Conservation (phyloP, 2,329 filamentous ascomycete genomes). For the Ceratocystis variospora region DNA sequence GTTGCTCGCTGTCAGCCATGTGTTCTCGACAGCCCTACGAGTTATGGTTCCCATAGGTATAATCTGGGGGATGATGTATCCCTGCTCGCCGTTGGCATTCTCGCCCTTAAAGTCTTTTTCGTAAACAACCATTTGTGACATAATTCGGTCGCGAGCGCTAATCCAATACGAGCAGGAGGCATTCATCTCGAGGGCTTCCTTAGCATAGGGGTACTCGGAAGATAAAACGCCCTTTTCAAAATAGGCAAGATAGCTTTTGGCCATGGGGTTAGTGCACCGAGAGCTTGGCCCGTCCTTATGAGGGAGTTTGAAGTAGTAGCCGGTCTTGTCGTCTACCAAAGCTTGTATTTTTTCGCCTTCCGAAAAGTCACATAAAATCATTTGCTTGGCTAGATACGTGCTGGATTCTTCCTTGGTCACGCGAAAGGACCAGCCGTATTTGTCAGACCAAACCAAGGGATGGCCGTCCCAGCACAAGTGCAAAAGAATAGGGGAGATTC, state of each 20-base stretch:
- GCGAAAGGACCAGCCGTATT: constrained; percentile 83
- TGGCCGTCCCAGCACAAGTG: constrained; percentile 78
- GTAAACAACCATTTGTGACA: constrained; percentile 89
- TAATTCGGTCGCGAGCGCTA: constrained; percentile 83
- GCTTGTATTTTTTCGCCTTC: constrained; percentile 43
- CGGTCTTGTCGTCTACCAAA: constrained; percentile 51
- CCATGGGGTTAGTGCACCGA: constrained; percentile 73
- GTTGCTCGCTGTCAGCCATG: constrained; percentile 95
- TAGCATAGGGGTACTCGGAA: constrained; percentile 80
- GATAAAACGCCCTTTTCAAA: constrained; percentile 82
- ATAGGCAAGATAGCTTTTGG: constrained; percentile 78
- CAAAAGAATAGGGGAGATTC: constrained; percentile 73
- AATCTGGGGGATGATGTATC: constrained; percentile 85
- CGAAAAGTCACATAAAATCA: constrained; percentile 59
- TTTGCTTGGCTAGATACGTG: constrained; percentile 56
- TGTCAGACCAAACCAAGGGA: constrained; percentile 85
- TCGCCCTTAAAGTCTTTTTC: constrained; percentile 40
- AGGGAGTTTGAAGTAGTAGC: constrained; percentile 80
- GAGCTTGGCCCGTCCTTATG: constrained; percentile 87
- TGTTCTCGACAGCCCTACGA: constrained; percentile 86
- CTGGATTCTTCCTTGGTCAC: constrained; percentile 48
- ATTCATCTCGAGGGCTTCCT: constrained; percentile 95
- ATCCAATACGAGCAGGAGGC: constrained; percentile 99
- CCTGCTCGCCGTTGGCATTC: constrained; percentile 28
- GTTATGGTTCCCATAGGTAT: constrained; percentile 99